Percentiles rank a stretch among this genome's conserved stretches.
Evolutionary conservation across 306 rosid species (phyloP).

Genomic region (Lathyrus oleraceus): DNA sequence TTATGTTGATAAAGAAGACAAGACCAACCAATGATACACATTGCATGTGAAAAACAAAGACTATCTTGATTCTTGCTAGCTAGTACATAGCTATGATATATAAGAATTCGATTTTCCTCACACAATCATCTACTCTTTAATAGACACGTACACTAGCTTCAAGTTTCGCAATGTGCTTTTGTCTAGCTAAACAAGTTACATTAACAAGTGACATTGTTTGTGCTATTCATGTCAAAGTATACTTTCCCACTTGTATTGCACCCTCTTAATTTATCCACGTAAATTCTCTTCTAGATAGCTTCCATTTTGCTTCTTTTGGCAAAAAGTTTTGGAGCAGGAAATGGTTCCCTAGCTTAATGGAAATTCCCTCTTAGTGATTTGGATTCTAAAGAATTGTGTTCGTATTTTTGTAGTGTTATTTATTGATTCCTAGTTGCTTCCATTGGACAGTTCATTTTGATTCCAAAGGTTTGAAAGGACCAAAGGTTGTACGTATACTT

Average conservation of each 20-base stretch:
- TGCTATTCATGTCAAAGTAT: constrained; percentile 32
- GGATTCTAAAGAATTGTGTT: constrained; percentile 37
- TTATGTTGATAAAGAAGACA: constrained; percentile 36
- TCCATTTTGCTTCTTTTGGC: constrained; percentile 37
- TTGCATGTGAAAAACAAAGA: constrained; percentile 31
- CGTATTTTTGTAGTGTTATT: not conserved
- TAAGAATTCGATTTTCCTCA: constrained; percentile 25
- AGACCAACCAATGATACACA: constrained; percentile 29
- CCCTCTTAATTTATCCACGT: constrained; percentile 17
- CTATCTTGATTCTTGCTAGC: constrained; percentile 15
- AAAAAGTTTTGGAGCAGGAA: constrained; percentile 35
- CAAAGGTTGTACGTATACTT: constrained; percentile 35
- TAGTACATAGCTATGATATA: constrained; percentile 2
- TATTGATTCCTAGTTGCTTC: constrained; percentile 4
- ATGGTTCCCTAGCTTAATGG: constrained; percentile 34
- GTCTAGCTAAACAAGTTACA: constrained; percentile 32
- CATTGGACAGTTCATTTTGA: constrained; percentile 9
- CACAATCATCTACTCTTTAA: constrained; percentile 6
- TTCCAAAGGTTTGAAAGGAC: constrained; percentile 29
- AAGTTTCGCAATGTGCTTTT: constrained; percentile 27
- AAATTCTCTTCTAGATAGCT: constrained; percentile 44
- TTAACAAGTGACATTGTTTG: constrained; percentile 28
- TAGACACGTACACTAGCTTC: constrained; percentile 34
- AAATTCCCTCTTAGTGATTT: constrained; percentile 34
- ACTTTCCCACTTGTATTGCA: constrained; percentile 23